Evolutionary conservation across 768 basidiomycete genomes (phyloP).

Genomic region (Pisolithus marmoratus): DNA sequence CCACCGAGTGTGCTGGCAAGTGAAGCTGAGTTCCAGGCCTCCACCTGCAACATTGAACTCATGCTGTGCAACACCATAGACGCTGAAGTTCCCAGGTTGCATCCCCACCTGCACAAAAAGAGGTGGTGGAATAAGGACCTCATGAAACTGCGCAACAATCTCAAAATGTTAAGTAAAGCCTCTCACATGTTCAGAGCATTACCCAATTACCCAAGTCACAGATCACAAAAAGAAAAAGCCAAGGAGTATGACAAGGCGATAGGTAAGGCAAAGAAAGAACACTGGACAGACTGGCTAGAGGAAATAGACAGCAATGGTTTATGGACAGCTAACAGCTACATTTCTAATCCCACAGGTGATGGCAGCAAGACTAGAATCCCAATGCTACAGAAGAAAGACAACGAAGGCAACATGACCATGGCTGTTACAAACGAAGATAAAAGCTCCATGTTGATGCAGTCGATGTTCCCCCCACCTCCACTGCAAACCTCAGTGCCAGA

Average conservation of each 20-base stretch:
- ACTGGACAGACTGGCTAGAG: slow-evolving; percentile 23
- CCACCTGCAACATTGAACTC: accelerated
- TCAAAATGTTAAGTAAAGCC: slow-evolving; percentile 8
- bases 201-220: slow-evolving; percentile 19
- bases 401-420: background rate
- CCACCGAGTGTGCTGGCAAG: background rate
- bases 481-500: background rate
- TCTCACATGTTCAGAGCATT: slow-evolving; percentile 4
- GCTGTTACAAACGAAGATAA: slow-evolving; percentile 17
- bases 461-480: slow-evolving; percentile 23
- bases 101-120: slow-evolving; percentile 20
- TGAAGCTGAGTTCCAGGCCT: slow-evolving; percentile 7
- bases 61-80: slow-evolving; percentile 13
- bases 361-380: background rate
- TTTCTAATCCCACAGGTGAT: slow-evolving; percentile 4
- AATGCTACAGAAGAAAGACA: background rate
- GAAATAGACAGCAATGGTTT: slow-evolving; percentile 5
- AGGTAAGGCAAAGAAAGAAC: slow-evolving; percentile 16
- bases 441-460: slow-evolving; percentile 5
- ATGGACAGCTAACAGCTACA: slow-evolving; percentile 22
- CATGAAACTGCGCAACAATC: slow-evolving; percentile 5
- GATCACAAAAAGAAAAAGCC: slow-evolving; percentile 3
- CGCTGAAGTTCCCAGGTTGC: slow-evolving; percentile 11
- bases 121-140: slow-evolving; percentile 33
- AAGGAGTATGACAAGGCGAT: slow-evolving; percentile 11